Percentiles rank a stretch among this genome's conserved stretches.
These are phyloP conservation scores for Leptoxyphium fumago DNA, from an alignment of 2,329 filamentous ascomycete species.

Conservation along the genomic window DNA sequence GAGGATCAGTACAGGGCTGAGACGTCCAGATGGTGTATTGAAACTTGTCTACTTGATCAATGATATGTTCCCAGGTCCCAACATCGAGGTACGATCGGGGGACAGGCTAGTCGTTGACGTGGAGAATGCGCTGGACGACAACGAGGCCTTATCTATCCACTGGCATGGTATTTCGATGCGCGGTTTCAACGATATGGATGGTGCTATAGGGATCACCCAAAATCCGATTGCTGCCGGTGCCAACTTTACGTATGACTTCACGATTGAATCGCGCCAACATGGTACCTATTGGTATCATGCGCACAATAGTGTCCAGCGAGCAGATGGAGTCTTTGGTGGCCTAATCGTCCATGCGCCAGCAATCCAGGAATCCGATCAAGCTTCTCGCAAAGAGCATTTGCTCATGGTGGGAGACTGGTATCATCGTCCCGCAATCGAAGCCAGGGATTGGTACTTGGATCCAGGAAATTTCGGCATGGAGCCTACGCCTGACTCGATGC, in stretches of 20 bases:
- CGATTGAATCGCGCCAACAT: slow-evolving; percentile 18
- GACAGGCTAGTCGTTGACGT: slow-evolving; percentile 31
- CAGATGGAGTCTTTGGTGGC: slow-evolving; percentile 34
- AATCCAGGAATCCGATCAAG: not conserved
- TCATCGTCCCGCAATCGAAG: slow-evolving; percentile 26
- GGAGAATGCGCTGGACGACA: slow-evolving; percentile 26
- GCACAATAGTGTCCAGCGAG: slow-evolving; percentile 28
- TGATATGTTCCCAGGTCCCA: slow-evolving; percentile 36
- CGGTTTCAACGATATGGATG: slow-evolving; percentile 12
- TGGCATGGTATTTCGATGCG: slow-evolving; percentile 29
- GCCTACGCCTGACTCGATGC: slow-evolving; percentile 34
- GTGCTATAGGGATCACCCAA: slow-evolving; percentile 14
- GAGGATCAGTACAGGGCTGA: slow-evolving; percentile 7
- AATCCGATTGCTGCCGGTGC: slow-evolving; percentile 9
- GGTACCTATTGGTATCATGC: slow-evolving; percentile 38
- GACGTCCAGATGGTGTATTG: slow-evolving; percentile 31
- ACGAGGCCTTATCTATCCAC: slow-evolving; percentile 25
- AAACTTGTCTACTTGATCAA: slow-evolving; percentile 38
- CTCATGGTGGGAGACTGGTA: slow-evolving; percentile 39
- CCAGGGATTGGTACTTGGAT: slow-evolving; percentile 30
- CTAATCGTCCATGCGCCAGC: slow-evolving; percentile 30
- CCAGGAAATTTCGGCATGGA: slow-evolving; percentile 28
- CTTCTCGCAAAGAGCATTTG: slow-evolving; percentile 22
- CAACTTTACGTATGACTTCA: slow-evolving; percentile 25
- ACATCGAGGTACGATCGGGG: slow-evolving; percentile 33